Evolutionary conservation across 805 yeast genomes (phyloP).

Genomic region (Teunomyces tritomae): DNA sequence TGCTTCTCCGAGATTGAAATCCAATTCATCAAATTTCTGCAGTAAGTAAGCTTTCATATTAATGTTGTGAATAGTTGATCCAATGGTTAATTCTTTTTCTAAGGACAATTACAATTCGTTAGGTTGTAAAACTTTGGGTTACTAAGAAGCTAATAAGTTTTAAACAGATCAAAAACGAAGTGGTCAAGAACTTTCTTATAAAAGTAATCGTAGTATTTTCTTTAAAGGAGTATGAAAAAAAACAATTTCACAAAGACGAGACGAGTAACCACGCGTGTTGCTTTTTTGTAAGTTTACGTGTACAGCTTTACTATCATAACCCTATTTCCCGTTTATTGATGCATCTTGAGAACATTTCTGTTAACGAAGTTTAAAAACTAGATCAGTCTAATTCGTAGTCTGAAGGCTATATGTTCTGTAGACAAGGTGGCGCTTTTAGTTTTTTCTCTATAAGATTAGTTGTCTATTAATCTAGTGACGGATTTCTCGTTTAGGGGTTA

Average conservation of each 20-base stretch:
- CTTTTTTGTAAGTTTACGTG: not conserved
- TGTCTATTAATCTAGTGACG: too few species aligned
- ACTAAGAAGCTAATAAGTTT: not conserved
- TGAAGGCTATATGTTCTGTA: too few species aligned
- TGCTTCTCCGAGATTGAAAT: not conserved
- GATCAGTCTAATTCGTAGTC: too few species aligned
- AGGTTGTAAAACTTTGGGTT: too few species aligned
- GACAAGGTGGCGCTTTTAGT: too few species aligned
- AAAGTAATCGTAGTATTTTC: not conserved
- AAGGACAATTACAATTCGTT: not conserved
- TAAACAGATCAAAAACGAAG: not conserved
- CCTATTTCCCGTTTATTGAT: not conserved
- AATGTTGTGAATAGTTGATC: not conserved
- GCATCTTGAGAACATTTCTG: not conserved
- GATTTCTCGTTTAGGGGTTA: too few species aligned
- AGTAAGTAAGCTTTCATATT: not conserved
- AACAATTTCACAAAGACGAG: not conserved
- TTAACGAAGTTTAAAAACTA: too few species aligned
- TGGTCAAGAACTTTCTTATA: not conserved
- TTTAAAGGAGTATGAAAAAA: not conserved
- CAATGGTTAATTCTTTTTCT: not conserved
- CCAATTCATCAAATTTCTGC: slow-evolving; percentile 4
- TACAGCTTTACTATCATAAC: not conserved
- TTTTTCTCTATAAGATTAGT: too few species aligned
- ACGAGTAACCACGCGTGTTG: not conserved